Conservation (phyloP, 768 basidiomycete genomes). For the Melanogaster broomeanus region DNA sequence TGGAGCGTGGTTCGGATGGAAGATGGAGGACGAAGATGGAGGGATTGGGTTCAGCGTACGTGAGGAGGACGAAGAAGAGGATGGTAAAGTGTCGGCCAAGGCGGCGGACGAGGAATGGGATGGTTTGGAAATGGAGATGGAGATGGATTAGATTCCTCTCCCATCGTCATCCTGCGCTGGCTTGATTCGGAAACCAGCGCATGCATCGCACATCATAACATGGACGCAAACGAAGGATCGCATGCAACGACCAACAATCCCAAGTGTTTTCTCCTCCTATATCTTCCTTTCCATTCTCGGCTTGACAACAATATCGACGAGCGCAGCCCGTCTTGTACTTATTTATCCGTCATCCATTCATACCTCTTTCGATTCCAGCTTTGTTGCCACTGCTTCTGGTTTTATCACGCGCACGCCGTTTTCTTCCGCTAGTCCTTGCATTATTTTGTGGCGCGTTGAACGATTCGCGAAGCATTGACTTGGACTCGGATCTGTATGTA, state of each 20-base stretch:
- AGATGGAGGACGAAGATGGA: constrained; percentile 46
- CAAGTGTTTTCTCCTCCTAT: not conserved
- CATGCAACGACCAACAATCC: not conserved
- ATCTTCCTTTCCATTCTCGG: not conserved
- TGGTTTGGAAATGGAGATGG: constrained; percentile 56
- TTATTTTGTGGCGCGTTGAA: not conserved
- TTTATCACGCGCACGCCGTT: not conserved
- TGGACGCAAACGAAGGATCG: not conserved
- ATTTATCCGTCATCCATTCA: not conserved
- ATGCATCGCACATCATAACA: not conserved
- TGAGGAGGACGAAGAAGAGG: constrained; percentile 51
- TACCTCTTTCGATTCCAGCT: not conserved
- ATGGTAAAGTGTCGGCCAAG: constrained; percentile 16
- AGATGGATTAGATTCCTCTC: constrained; percentile 23
- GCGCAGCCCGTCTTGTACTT: not conserved
- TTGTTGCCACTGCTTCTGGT: not conserved
- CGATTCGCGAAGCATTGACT: not conserved
- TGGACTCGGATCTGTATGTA: constrained; percentile 7
- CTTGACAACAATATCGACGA: not conserved
- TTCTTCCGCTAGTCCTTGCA: not conserved
- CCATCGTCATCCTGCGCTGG: not conserved
- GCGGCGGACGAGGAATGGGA: constrained; percentile 35
- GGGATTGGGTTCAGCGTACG: constrained; percentile 40
- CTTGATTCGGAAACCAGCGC: not conserved
- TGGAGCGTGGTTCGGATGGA: constrained; percentile 29